phyloP scores from a whole-genome alignment of 2,329 filamentous ascomycete genomes.

The Colletotrichum truncatum region DNA sequence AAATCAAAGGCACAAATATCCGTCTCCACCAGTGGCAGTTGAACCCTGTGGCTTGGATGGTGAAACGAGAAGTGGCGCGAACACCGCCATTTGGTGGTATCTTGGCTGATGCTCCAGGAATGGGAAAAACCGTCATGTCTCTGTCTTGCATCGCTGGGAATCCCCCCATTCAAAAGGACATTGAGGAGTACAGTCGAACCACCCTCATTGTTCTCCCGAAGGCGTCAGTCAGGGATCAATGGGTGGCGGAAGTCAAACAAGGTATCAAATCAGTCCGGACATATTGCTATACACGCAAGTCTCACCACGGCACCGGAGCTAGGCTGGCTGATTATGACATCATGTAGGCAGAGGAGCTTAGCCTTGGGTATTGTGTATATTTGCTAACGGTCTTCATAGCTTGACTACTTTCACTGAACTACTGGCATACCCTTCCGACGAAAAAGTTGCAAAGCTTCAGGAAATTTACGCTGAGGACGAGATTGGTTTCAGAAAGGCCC shows the following conservation, averaged over 20 bases:
- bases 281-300: too few relatives aligned
- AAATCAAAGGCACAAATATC: too few relatives aligned
- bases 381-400: slow-evolving; percentile 21
- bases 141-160: slow-evolving; percentile 45
- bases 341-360: too few relatives aligned
- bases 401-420: not conserved
- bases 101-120: slow-evolving; percentile 69
- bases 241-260: not conserved
- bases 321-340: not conserved
- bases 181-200: slow-evolving; percentile 41
- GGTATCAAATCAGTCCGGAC: too few relatives aligned
- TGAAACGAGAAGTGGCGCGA: slow-evolving; percentile 53
- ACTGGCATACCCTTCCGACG: slow-evolving; percentile 17
- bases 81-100: slow-evolving; percentile 60
- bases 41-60: slow-evolving; percentile 62
- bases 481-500: slow-evolving; percentile 36
- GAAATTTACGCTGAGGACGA: not conserved
- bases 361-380: too few relatives aligned
- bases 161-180: slow-evolving; percentile 50
- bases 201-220: slow-evolving; percentile 46
- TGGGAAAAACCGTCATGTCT: slow-evolving; percentile 70
- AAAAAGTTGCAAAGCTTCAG: not conserved
- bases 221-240: not conserved
- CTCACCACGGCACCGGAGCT: too few relatives aligned
- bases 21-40: too few relatives aligned